These are phyloP conservation scores for Takakia lepidozioides DNA, from an alignment of 225 moss, liverwort and hornwort genomes.

Conservation along the genomic window DNA sequence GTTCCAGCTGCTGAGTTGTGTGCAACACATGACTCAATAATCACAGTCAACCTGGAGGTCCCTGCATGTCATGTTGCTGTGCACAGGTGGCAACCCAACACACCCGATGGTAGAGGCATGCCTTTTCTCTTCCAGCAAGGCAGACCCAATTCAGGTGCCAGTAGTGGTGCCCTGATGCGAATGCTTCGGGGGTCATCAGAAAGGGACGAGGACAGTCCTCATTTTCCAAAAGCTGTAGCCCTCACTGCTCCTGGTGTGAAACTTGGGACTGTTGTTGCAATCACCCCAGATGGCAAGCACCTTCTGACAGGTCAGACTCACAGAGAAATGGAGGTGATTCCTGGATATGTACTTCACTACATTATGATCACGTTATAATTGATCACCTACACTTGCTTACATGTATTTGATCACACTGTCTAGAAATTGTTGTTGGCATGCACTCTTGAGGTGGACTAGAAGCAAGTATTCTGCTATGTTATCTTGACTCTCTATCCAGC, in stretches of 20 bases:
- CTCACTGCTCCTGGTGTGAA: constrained; percentile 64
- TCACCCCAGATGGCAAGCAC: constrained; percentile 86
- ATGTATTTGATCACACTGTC: too few species aligned
- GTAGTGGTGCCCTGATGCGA: constrained; percentile 63
- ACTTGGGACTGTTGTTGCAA: constrained; percentile 61
- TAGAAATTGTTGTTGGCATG: too few species aligned
- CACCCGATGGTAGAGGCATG: constrained; percentile 83
- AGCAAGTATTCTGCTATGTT: too few species aligned
- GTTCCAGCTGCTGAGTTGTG: constrained; percentile 82
- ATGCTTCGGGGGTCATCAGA: constrained; percentile 96
- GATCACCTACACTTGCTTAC: too few species aligned
- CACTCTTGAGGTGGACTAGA: too few species aligned
- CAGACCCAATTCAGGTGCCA: constrained; percentile 45
- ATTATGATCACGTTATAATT: too few species aligned
- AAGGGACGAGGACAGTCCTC: constrained; percentile 39
- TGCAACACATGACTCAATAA: constrained; percentile 62
- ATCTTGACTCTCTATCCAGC: too few species aligned
- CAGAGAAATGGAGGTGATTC: too few species aligned
- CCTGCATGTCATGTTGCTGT: constrained; percentile 91
- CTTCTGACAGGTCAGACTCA: constrained; percentile 72
- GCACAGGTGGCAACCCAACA: constrained; percentile 96
- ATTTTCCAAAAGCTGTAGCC: constrained; percentile 67
- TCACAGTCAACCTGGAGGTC: constrained; percentile 82
- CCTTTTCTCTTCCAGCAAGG: constrained; percentile 91
- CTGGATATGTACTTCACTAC: too few species aligned